A percentile compares a stretch with the other conserved stretches of the same genome.
Evolutionary conservation across 2,329 filamentous ascomycete genomes (phyloP).

Genomic region (Dothidotthia symphoricarpi): DNA sequence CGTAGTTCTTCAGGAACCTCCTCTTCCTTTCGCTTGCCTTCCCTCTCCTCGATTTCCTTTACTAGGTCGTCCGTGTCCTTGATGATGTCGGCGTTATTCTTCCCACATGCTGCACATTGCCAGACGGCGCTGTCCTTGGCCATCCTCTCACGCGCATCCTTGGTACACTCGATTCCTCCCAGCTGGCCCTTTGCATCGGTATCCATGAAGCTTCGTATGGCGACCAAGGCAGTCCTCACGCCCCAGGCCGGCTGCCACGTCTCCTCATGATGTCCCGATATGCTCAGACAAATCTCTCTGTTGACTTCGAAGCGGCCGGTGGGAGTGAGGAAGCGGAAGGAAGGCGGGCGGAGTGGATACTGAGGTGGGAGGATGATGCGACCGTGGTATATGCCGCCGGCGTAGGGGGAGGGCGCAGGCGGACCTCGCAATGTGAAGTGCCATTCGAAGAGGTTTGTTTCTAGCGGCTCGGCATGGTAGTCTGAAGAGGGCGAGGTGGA

Average conservation of each 20-base stretch:
- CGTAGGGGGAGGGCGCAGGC: slow-evolving; percentile 73
- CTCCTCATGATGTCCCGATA: slow-evolving; percentile 94
- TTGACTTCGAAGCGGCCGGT: slow-evolving; percentile 94
- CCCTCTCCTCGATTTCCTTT: slow-evolving; percentile 47
- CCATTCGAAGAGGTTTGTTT: slow-evolving; percentile 95
- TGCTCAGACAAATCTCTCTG: slow-evolving; percentile 92
- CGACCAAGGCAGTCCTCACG: slow-evolving; percentile 78
- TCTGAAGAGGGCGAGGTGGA: slow-evolving; percentile 76
- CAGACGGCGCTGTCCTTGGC: slow-evolving; percentile 66
- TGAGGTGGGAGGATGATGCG: slow-evolving; percentile 86
- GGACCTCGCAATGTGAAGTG: slow-evolving; percentile 96
- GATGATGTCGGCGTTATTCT: slow-evolving; percentile 72
- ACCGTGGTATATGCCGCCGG: slow-evolving; percentile 85
- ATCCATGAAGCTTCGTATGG: slow-evolving; percentile 88
- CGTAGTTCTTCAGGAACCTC: slow-evolving; percentile 56
- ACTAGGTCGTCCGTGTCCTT: slow-evolving; percentile 63
- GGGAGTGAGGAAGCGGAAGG: slow-evolving; percentile 93
- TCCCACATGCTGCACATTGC: slow-evolving; percentile 68
- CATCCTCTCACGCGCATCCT: slow-evolving; percentile 61
- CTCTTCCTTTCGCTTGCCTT: slow-evolving; percentile 45
- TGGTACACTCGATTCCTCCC: slow-evolving; percentile 77
- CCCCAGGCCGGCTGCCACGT: slow-evolving; percentile 99
- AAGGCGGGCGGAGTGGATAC: slow-evolving; percentile 88
- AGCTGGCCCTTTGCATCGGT: slow-evolving; percentile 84
- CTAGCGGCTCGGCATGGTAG: slow-evolving; percentile 80